Conservation (phyloP, 129 eudicot species). For the Tagetes patula region DNA sequence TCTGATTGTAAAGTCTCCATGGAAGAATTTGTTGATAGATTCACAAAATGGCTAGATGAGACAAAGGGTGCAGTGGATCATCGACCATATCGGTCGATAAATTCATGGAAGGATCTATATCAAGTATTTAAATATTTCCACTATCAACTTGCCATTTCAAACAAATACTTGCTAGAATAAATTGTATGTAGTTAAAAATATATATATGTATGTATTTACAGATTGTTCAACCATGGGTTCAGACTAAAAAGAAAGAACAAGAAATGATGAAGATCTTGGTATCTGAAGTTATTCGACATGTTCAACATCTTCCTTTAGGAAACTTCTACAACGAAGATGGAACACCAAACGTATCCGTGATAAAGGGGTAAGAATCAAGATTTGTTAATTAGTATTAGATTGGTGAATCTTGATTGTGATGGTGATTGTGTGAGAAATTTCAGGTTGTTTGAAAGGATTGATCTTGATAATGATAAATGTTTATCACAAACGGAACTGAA, state of each 20-base stretch:
- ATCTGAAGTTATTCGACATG: slow-evolving; percentile 51
- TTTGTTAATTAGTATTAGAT: neutral
- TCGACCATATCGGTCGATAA: slow-evolving; percentile 53
- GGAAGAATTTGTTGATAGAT: slow-evolving; percentile 62
- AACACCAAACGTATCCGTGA: slow-evolving; percentile 47
- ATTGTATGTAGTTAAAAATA: neutral
- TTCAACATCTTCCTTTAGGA: slow-evolving; percentile 50
- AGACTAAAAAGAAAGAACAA: slow-evolving; percentile 62
- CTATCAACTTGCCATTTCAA: neutral
- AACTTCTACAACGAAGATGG: slow-evolving; percentile 58
- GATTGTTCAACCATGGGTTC: slow-evolving; percentile 84
- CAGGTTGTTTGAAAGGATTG: slow-evolving; percentile 60
- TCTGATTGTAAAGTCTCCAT: slow-evolving; percentile 52
- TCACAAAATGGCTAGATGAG: slow-evolving; percentile 67
- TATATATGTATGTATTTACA: slow-evolving; percentile 27
- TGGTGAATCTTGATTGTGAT: neutral
- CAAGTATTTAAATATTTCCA: slow-evolving; percentile 33
- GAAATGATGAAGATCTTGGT: slow-evolving; percentile 64
- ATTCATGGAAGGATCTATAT: slow-evolving; percentile 60
- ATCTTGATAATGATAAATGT: slow-evolving; percentile 50
- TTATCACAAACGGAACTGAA: slow-evolving; percentile 51
- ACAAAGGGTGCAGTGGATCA: slow-evolving; percentile 53
- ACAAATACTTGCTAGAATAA: neutral
- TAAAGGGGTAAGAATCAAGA: slow-evolving; percentile 48
- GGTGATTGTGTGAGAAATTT: slow-evolving; percentile 15